phyloP scores from a whole-genome alignment of 306 rosid genomes.

The Trifolium dubium region DNA sequence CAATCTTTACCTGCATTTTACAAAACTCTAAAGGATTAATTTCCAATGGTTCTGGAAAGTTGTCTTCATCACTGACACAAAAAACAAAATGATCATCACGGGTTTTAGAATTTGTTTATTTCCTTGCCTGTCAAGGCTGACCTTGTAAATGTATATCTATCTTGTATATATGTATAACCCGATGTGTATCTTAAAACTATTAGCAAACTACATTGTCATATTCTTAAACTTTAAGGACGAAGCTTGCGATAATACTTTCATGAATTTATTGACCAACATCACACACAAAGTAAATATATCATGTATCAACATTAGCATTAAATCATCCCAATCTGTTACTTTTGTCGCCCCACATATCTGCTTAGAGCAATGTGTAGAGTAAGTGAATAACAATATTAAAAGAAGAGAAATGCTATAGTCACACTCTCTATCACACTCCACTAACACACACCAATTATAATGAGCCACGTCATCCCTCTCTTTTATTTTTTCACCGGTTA shows the following conservation, averaged over 20 bases:
- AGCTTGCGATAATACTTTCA: neutral
- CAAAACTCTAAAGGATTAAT: slow-evolving; percentile 52
- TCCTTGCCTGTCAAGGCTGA: neutral
- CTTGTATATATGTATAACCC: no score
- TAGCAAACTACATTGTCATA: slow-evolving; percentile 7
- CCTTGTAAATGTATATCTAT: neutral
- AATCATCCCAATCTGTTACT: slow-evolving; percentile 4
- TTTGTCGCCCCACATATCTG: neutral
- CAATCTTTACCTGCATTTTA: slow-evolving; percentile 56
- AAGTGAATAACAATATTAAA: neutral
- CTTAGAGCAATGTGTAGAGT: neutral
- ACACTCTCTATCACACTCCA: no score
- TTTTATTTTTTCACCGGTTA: no score
- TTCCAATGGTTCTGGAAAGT: slow-evolving; percentile 58
- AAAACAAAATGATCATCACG: slow-evolving; percentile 29
- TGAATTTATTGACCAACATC: neutral
- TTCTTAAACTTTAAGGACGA: neutral
- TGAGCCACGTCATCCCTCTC: no score
- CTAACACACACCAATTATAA: no score
- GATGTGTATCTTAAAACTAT: neutral
- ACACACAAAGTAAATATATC: neutral
- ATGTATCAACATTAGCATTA: neutral
- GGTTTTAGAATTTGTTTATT: neutral
- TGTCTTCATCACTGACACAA: slow-evolving; percentile 62
- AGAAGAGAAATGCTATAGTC: no score